Percentiles rank a stretch among this genome's conserved stretches.
Evolutionary conservation across 176 grass and related monocot genomes (phyloP).

Genomic region (Miscanthus lutarioriparius): DNA sequence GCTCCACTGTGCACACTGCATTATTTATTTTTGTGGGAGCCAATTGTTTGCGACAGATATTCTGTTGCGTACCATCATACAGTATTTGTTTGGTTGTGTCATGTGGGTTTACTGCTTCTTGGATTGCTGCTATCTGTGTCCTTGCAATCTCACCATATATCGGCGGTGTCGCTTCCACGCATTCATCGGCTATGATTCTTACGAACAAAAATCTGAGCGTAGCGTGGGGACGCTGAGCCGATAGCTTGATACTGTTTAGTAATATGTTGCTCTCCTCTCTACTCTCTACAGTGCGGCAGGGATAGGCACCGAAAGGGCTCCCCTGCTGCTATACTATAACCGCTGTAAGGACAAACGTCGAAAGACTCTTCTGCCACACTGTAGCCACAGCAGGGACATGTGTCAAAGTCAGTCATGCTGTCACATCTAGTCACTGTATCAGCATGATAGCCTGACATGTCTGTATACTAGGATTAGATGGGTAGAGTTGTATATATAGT

Average conservation of each 20-base stretch:
- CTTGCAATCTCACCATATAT: not conserved
- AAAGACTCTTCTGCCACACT: too few species aligned
- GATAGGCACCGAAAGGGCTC: too few species aligned
- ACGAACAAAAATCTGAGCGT: not conserved
- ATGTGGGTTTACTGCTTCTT: not conserved
- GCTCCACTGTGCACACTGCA: not conserved
- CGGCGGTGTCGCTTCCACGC: slow-evolving; percentile 13
- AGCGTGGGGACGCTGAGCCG: not conserved
- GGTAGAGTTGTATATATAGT: too few species aligned
- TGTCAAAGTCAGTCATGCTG: too few species aligned
- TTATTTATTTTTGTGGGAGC: not conserved
- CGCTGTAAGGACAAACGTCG: too few species aligned
- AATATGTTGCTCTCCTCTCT: too few species aligned
- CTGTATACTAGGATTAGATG: too few species aligned
- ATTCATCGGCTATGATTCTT: not conserved
- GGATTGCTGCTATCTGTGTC: not conserved
- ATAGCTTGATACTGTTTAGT: not conserved
- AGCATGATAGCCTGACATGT: too few species aligned
- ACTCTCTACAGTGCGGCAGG: too few species aligned
- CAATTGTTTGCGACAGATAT: not conserved
- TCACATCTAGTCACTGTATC: too few species aligned
- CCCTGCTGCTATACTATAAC: too few species aligned
- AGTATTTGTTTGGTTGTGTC: not conserved
- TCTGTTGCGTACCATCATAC: not conserved
- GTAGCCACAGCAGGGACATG: too few species aligned